These are phyloP conservation scores for Ganoderma sinense DNA, from an alignment of 1,284 basidiomycete genomes.

Conservation along the genomic window DNA sequence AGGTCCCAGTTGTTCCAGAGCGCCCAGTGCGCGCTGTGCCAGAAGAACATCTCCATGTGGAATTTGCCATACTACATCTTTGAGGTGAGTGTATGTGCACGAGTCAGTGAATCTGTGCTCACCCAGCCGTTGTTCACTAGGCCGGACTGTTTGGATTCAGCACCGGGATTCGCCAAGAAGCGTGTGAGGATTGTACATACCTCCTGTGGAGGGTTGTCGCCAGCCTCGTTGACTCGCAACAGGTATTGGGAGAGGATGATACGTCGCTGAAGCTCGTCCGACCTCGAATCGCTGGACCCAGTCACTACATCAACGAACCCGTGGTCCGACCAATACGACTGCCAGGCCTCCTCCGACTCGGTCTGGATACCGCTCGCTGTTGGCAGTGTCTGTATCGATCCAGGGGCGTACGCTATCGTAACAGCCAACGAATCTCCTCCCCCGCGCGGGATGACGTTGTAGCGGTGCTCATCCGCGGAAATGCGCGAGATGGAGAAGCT, in stretches of 20 bases:
- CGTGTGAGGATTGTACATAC: conserved; percentile 39
- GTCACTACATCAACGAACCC: conserved; percentile 64
- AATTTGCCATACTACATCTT: conserved; percentile 55
- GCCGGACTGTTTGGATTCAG: conserved; percentile 51
- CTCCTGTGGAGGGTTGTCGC: conserved; percentile 64
- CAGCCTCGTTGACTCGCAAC: conserved; percentile 66
- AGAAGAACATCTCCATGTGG: conserved; percentile 71
- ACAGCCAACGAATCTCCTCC: conserved; percentile 42
- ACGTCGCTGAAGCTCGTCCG: conserved; percentile 62
- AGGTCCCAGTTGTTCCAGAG: conserved; percentile 68
- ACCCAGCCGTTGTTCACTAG: conserved; percentile 68
- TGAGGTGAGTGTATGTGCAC: conserved; percentile 12
- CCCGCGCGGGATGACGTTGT: conserved; percentile 44
- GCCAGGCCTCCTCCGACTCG: conserved; percentile 52
- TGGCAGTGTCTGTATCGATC: conserved; percentile 30
- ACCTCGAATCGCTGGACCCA: conserved; percentile 55
- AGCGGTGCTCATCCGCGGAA: conserved; percentile 51
- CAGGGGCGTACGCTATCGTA: conserved; percentile 42
- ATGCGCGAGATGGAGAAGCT: conserved; percentile 51
- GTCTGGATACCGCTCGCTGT: conserved; percentile 36
- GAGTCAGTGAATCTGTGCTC: conserved; percentile 30
- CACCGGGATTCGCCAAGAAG: not conserved
- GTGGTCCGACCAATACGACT: conserved; percentile 53
- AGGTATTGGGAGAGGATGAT: conserved; percentile 65
- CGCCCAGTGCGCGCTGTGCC: conserved; percentile 67